Conservation (phyloP, 2,329 filamentous ascomycete genomes). For the Botrytis aclada region DNA sequence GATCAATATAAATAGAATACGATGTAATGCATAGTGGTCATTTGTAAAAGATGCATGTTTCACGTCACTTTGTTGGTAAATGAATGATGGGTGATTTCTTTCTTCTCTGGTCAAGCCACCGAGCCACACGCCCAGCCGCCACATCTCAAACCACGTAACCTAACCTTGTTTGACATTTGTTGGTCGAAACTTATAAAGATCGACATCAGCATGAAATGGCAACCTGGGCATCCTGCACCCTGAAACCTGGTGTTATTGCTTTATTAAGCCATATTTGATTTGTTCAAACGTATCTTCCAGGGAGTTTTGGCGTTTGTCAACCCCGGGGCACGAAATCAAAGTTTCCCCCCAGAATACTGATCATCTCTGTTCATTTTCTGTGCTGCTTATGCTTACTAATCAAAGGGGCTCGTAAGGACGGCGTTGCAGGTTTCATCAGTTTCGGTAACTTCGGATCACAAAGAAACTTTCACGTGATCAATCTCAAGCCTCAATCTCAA, state of each 20-base stretch:
- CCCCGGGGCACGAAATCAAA: not conserved
- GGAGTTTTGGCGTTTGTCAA: not conserved
- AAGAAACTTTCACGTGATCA: not conserved
- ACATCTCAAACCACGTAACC: constrained; percentile 1
- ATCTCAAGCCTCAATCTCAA: too few relatives aligned
- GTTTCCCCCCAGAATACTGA: not conserved
- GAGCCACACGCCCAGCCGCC: not conserved
- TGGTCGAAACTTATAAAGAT: not conserved
- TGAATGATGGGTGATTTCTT: too few relatives aligned
- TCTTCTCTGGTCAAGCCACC: not conserved
- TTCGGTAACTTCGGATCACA: not conserved
- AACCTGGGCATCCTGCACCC: not conserved
- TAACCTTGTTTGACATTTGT: not conserved
- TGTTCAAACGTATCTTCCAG: not conserved
- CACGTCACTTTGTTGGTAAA: not conserved
- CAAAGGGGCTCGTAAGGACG: not conserved
- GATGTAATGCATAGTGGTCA: not conserved
- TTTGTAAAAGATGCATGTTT: too few relatives aligned
- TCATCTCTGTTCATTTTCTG: not conserved
- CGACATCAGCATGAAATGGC: not conserved
- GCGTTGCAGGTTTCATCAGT: not conserved
- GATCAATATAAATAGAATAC: not conserved
- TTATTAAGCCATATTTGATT: constrained; percentile 7
- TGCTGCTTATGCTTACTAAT: not conserved
- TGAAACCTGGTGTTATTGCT: not conserved